Percentiles rank a stretch among this genome's conserved stretches.
phyloP scores from a whole-genome alignment of 2,329 filamentous ascomycete species.

The Tolypocladium ovalisporum region DNA sequence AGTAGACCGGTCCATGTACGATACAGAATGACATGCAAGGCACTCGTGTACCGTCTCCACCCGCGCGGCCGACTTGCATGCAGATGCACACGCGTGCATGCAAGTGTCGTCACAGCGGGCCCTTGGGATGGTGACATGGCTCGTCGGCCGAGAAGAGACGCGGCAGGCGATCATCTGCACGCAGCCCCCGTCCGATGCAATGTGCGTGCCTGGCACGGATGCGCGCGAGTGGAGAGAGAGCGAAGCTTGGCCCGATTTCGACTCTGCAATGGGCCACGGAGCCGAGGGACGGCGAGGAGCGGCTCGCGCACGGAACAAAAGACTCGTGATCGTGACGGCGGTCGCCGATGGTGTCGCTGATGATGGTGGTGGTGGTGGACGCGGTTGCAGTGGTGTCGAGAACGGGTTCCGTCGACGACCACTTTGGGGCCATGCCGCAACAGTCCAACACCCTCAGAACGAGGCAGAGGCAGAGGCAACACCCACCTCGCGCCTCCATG shows the following conservation, averaged over 20 bases:
- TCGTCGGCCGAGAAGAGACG: background rate
- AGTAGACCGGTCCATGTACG: background rate
- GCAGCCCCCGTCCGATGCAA: background rate
- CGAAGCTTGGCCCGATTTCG: background rate
- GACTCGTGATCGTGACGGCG: background rate
- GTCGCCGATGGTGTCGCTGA: background rate
- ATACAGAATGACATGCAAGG: background rate
- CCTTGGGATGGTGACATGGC: background rate
- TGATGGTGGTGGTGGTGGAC: background rate
- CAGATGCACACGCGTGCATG: background rate
- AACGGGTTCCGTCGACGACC: background rate
- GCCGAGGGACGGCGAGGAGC: background rate
- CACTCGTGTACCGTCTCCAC: background rate
- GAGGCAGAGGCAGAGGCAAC: background rate
- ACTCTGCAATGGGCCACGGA: background rate
- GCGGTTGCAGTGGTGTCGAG: background rate
- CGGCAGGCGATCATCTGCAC: background rate
- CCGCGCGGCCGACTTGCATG: background rate
- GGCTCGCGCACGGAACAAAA: background rate
- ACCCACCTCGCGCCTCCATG: background rate
- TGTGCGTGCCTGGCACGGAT: background rate
- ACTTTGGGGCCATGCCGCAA: background rate
- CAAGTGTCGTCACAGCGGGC: background rate
- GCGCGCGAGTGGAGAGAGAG: background rate
- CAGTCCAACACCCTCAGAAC: background rate